A percentile compares a stretch with the other conserved stretches of the same genome.
phyloP scores from a whole-genome alignment of 2,329 filamentous ascomycete genomes.

The Ramichloridium luteum region DNA sequence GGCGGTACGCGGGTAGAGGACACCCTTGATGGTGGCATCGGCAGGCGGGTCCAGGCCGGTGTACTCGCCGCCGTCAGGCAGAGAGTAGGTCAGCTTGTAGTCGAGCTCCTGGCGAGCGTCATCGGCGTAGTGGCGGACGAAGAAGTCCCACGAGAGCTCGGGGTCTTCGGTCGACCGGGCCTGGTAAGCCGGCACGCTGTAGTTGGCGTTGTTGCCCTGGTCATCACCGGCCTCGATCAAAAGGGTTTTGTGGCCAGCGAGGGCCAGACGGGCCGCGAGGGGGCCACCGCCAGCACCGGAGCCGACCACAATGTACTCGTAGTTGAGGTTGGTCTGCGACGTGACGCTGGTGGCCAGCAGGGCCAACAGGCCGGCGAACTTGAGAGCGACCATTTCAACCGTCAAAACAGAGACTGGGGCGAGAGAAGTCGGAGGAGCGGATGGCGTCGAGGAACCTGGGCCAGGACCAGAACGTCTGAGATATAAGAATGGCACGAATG shows the following conservation, averaged over 20 bases:
- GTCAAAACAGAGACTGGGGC: too few relatives aligned
- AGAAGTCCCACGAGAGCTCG: slow-evolving; percentile 50
- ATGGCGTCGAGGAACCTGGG: too few relatives aligned
- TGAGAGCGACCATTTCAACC: slow-evolving; percentile 1
- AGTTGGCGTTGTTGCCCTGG: slow-evolving; percentile 38
- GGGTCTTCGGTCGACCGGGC: slow-evolving; percentile 44
- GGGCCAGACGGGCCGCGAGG: slow-evolving; percentile 46
- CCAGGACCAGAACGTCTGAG: too few relatives aligned
- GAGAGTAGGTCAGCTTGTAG: slow-evolving; percentile 45
- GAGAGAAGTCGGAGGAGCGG: too few relatives aligned
- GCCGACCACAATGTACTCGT: slow-evolving; percentile 53
- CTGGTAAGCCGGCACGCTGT: slow-evolving; percentile 44
- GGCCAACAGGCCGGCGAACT: not conserved
- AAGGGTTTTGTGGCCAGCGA: slow-evolving; percentile 47
- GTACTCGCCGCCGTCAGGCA: slow-evolving; percentile 38
- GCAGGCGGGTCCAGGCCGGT: slow-evolving; percentile 37
- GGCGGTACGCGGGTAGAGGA: slow-evolving; percentile 46
- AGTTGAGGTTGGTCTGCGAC: slow-evolving; percentile 19
- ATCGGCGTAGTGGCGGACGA: slow-evolving; percentile 49
- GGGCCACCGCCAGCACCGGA: slow-evolving; percentile 49
- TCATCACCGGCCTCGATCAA: slow-evolving; percentile 51
- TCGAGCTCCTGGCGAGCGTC: slow-evolving; percentile 42
- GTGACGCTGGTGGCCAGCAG: not conserved
- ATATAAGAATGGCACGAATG: too few relatives aligned
- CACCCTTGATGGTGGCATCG: slow-evolving; percentile 2